phyloP scores from a whole-genome alignment of 352 stramenopile genomes.

The Phytophthora quininea region DNA sequence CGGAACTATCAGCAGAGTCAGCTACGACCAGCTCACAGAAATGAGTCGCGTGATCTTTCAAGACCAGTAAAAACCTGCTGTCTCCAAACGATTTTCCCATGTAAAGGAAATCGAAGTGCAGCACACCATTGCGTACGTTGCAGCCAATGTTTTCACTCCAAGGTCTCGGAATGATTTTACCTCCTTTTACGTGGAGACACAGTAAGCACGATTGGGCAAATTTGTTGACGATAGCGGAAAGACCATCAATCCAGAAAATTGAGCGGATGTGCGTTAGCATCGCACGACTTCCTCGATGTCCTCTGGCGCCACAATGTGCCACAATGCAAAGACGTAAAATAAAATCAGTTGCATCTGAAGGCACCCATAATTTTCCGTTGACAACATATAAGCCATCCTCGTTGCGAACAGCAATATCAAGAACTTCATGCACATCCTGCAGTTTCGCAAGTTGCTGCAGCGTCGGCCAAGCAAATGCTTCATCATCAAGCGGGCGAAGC shows the following conservation, averaged over 20 bases:
- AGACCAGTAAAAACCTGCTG: slow-evolving; percentile 26
- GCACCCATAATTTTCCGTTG: slow-evolving; percentile 7
- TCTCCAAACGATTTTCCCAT: slow-evolving; percentile 23
- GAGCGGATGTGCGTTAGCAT: slow-evolving; percentile 12
- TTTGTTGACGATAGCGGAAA: background rate
- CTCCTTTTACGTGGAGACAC: slow-evolving; percentile 7
- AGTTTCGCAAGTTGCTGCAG: slow-evolving; percentile 6
- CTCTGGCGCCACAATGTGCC: slow-evolving; percentile 8
- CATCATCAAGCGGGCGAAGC: slow-evolving; percentile 7
- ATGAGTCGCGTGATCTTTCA: slow-evolving; percentile 35
- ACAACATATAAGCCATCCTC: background rate
- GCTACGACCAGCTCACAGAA: slow-evolving; percentile 25
- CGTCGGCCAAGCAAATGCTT: slow-evolving; percentile 8
- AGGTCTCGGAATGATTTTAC: slow-evolving; percentile 1
- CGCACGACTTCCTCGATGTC: background rate
- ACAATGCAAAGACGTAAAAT: slow-evolving; percentile 13
- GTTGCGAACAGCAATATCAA: background rate
- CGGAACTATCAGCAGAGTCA: slow-evolving; percentile 8
- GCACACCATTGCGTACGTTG: slow-evolving; percentile 16
- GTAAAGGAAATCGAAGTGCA: slow-evolving; percentile 35
- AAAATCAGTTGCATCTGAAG: background rate
- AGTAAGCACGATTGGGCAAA: slow-evolving; percentile 5
- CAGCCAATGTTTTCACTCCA: slow-evolving; percentile 15
- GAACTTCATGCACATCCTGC: background rate
- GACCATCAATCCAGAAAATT: slow-evolving; percentile 2